Evolutionary conservation across 352 stramenopile species (phyloP), one percentile per base, ranked within the genome.

Genomic region (Phytophthora crassamura): DNA sequence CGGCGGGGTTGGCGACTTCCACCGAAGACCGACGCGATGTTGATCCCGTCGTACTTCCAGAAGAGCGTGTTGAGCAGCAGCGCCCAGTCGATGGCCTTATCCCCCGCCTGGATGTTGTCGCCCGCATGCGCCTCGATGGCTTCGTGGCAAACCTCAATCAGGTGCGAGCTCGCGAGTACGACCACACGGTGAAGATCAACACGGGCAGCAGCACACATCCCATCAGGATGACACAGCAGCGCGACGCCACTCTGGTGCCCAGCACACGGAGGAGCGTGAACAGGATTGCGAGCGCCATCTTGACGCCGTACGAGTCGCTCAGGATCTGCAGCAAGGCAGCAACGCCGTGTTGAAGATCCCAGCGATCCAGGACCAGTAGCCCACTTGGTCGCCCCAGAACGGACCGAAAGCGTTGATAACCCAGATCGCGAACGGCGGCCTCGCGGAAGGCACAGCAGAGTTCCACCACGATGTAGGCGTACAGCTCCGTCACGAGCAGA

Each of bases 31-130:
- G 82, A 88, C 3, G 84, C 90, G 40, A 69, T 80, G 59, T 97
- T 92, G 66, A 93, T 97, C 20, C 82, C 90, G 63, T 97, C 97
- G 30, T 96, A 84, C 69, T 96, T 97, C 92, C 93, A 98, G 66
- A 97, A 97, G 18, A 98, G 73, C 54, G 95, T 96, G 66, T 97
- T 98, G 28, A 97, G 58, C 38, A 90, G 93, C n/a, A 82, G 69
- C 16, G 79, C 58, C 88, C 88, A 97, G 12, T 93, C 39, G 42
- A 78, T 84, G 1, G 38, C 48, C 16, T 61, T 51, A 4, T 54
- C 40, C 3, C 69, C 69, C 10, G 34, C 98, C 40, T 40, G 96
- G 70, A 67, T 95, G 94, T 36, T 64, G 42, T 78, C 58, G 7
- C 30, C 39, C 0, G 39, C 49, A 1, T 55, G 55, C 8, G 38